Conservation (phyloP, 192 early-diverging fungal species). For the Coemansia sp. region DNA sequence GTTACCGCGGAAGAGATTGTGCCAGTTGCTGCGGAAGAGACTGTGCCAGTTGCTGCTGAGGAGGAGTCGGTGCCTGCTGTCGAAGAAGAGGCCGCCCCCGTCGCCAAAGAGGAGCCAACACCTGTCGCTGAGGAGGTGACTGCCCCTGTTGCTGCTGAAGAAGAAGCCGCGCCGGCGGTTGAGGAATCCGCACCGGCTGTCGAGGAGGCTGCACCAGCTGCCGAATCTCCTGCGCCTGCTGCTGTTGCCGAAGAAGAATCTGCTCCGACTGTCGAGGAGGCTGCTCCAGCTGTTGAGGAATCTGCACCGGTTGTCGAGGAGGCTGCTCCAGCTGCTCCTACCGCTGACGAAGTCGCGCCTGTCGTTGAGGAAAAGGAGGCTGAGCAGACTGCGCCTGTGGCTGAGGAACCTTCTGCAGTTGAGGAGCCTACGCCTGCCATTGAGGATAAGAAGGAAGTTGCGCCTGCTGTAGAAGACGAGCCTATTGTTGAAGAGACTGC, state of each 20-base stretch:
- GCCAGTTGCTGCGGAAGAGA: slow-evolving; percentile 9
- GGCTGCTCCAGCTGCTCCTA: too few relatives aligned
- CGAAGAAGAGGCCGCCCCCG: not conserved
- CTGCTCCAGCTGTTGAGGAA: too few relatives aligned
- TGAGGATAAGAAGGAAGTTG: not conserved
- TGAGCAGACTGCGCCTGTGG: not conserved
- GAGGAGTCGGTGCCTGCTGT: not conserved
- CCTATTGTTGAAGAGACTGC: too few relatives aligned
- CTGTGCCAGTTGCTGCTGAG: slow-evolving; percentile 9
- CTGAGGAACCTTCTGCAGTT: slow-evolving; percentile 2
- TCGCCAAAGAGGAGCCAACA: too few relatives aligned
- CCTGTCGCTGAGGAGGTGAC: not conserved
- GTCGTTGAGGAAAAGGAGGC: not conserved
- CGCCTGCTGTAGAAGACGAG: slow-evolving; percentile 1
- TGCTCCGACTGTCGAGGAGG: not conserved
- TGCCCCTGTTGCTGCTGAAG: not conserved
- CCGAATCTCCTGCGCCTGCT: too few relatives aligned
- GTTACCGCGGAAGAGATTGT: not conserved
- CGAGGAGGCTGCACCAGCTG: slow-evolving; percentile 1
- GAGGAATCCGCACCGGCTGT: not conserved
- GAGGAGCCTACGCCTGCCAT: slow-evolving; percentile 6
- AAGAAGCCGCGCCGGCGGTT: not conserved
- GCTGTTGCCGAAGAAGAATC: not conserved
- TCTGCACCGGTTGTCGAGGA: too few relatives aligned
- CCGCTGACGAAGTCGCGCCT: too few relatives aligned